phyloP scores from a whole-genome alignment of 495 filamentous ascomycete species.

The Aspergillus wentii region DNA sequence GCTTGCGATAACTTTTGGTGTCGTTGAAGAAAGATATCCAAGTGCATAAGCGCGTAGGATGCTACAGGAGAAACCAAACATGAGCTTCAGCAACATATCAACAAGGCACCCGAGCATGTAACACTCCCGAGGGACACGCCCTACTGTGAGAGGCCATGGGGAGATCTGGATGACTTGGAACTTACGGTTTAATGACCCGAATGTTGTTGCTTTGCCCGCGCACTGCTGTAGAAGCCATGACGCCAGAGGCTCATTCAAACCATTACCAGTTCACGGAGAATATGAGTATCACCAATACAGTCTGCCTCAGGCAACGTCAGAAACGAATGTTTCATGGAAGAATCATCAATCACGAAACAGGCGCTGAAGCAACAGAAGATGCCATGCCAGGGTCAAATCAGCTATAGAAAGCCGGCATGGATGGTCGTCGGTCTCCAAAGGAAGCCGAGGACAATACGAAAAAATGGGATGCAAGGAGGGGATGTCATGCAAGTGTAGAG shows the following conservation, averaged over 20 bases:
- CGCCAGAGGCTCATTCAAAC: constrained; percentile 18
- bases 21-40: constrained; percentile 67
- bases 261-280: constrained; percentile 10
- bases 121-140: no score
- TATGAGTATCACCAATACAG: background rate
- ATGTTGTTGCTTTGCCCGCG: constrained; percentile 19
- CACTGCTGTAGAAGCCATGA: constrained; percentile 27
- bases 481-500: no score
- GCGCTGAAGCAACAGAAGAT: no score
- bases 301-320: background rate
- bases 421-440: no score
- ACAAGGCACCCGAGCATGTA: no score
- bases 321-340: no score
- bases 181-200: constrained; percentile 27
- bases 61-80: constrained; percentile 33
- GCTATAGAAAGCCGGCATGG: no score
- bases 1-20: constrained; percentile 59
- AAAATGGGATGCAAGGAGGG: no score
- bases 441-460: no score
- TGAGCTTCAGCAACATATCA: constrained; percentile 1
- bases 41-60: constrained; percentile 69
- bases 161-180: constrained; percentile 15
- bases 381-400: no score
- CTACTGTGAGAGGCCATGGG: no score
- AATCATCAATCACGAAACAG: no score